These are phyloP conservation scores for Rhodamnia argentea DNA, from an alignment of 345 rosid genomes.

Conservation along the genomic window DNA sequence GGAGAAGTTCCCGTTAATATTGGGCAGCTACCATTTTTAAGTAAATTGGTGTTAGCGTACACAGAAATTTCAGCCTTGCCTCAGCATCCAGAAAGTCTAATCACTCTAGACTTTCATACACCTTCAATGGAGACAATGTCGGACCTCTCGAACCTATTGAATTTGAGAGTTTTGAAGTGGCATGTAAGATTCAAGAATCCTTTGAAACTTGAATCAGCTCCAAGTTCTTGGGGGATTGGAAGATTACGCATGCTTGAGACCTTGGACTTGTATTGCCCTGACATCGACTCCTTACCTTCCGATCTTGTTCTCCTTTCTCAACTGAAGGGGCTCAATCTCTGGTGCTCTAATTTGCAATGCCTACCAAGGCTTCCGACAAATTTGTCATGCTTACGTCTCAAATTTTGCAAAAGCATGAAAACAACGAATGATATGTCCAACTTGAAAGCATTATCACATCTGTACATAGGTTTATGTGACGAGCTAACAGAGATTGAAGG, in stretches of 20 bases:
- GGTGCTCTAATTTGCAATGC: background rate
- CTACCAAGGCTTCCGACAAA: background rate
- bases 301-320: background rate
- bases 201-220: background rate
- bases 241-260: background rate
- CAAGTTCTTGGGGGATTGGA: background rate
- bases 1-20: background rate
- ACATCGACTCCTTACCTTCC: background rate
- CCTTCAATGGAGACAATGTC: background rate
- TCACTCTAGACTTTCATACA: no score
- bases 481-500: background rate
- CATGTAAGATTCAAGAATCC: background rate
- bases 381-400: background rate
- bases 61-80: background rate
- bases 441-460: background rate
- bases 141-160: background rate
- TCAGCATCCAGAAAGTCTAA: background rate
- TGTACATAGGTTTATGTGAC: background rate
- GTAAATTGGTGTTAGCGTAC: accelerated
- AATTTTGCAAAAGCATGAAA: background rate
- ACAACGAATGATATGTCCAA: background rate
- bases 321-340: background rate
- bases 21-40: background rate
- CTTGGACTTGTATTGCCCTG: background rate
- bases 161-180: background rate